Percentiles rank a stretch among this genome's conserved stretches.
Evolutionary conservation across 768 basidiomycete species (phyloP).

Genomic region (Hygrocybe punicea): DNA sequence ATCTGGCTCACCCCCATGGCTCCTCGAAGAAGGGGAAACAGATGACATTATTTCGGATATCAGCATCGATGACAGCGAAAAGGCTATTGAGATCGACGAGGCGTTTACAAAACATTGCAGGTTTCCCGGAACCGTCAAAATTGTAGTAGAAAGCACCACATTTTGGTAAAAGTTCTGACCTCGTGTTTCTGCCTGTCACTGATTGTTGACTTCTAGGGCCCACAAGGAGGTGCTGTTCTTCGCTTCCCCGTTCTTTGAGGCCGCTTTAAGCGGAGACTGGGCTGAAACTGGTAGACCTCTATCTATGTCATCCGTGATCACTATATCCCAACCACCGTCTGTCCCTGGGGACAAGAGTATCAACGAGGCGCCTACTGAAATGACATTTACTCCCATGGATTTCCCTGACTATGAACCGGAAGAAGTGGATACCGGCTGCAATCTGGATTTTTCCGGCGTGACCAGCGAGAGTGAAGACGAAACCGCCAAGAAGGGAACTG

Average conservation of each 20-base stretch:
- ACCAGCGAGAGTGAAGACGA: constrained; percentile 24
- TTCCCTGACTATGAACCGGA: constrained; percentile 47
- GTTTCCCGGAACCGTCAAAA: constrained; percentile 87
- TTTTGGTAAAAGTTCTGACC: constrained; percentile 65
- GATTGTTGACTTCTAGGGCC: constrained; percentile 48
- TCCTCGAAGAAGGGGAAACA: constrained; percentile 70
- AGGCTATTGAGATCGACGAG: constrained; percentile 74
- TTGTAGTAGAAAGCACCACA: constrained; percentile 81
- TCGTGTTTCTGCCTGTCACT: background rate
- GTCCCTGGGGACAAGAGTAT: constrained; percentile 49
- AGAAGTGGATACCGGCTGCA: constrained; percentile 44
- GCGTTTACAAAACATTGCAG: constrained; percentile 66
- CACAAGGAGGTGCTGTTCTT: constrained; percentile 91
- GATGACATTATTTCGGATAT: constrained; percentile 70
- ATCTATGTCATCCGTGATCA: constrained; percentile 80
- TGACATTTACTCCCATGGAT: constrained; percentile 60
- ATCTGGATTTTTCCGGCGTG: constrained; percentile 29
- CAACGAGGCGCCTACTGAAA: constrained; percentile 46
- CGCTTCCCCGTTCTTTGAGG: constrained; percentile 94
- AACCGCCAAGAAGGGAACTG: constrained; percentile 17
- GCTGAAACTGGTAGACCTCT: constrained; percentile 79
- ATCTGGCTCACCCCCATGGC: constrained; percentile 75
- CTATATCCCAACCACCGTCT: constrained; percentile 71
- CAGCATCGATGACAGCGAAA: constrained; percentile 60
- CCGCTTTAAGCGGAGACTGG: constrained; percentile 87